phyloP scores from a whole-genome alignment of 2,329 filamentous ascomycete species.

The Fusarium citri region DNA sequence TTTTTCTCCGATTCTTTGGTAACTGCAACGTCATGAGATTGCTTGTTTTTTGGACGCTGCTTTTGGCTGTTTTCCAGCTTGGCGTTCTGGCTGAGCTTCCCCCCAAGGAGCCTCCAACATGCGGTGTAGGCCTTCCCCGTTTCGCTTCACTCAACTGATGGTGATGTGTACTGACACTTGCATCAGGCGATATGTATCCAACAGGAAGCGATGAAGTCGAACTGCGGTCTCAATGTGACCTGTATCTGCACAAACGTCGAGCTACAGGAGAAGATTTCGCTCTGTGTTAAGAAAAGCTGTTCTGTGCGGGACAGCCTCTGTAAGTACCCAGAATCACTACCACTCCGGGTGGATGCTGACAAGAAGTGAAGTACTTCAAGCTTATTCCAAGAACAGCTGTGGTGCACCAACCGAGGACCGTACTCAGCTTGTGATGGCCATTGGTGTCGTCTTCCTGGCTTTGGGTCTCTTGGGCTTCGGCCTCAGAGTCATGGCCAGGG shows the following conservation, averaged over 20 bases:
- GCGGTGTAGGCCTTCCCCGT: conserved; percentile 13
- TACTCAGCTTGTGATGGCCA: conserved; percentile 11
- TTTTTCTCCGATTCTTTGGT: neutral
- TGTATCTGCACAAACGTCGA: conserved; percentile 26
- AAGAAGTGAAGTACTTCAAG: neutral
- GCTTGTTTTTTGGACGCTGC: neutral
- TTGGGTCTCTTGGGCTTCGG: conserved; percentile 11
- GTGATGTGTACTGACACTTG: neutral
- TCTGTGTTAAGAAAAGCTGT: conserved; percentile 6
- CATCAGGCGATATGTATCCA: conserved; percentile 5
- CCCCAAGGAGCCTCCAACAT: conserved; percentile 24
- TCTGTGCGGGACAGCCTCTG: conserved; percentile 13
- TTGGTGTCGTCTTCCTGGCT: conserved; percentile 4
- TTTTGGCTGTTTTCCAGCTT: conserved; percentile 26
- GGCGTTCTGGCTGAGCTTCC: conserved; percentile 24
- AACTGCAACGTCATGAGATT: neutral
- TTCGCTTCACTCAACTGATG: neutral
- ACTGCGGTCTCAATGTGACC: conserved; percentile 14
- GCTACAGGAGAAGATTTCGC: conserved; percentile 13
- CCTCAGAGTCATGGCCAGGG: conserved; percentile 23
- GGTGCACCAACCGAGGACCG: conserved; percentile 14
- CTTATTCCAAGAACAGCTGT: conserved; percentile 28
- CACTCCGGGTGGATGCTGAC: neutral
- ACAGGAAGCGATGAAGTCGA: conserved; percentile 7
- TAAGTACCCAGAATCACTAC: neutral